Evolutionary conservation across 345 rosid genomes (phyloP).

Genomic region (Barbarea vulgaris): DNA sequence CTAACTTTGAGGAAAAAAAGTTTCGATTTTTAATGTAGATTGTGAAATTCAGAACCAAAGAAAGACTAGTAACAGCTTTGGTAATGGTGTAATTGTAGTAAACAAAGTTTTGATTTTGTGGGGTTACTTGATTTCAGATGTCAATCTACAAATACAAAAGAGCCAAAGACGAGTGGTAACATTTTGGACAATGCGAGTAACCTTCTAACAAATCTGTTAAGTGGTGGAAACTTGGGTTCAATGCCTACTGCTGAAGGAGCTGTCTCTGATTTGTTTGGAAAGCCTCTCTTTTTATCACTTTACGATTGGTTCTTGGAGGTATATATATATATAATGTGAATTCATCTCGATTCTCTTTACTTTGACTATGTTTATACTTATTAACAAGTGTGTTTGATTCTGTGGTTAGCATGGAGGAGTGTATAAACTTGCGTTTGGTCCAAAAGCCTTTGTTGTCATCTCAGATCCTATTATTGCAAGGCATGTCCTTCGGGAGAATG

Average conservation of each 20-base stretch:
- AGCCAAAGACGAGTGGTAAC: constrained; percentile 58
- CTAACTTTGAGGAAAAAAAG: not conserved
- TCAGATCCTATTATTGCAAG: constrained; percentile 90
- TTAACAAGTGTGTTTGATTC: constrained; percentile 5
- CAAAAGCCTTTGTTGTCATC: constrained; percentile 93
- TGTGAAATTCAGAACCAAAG: constrained; percentile 8
- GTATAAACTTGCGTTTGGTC: constrained; percentile 97
- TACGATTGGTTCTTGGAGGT: constrained; percentile 97
- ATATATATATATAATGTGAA: not conserved
- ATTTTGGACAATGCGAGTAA: constrained; percentile 86
- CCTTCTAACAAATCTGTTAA: constrained; percentile 74
- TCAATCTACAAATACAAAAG: constrained; percentile 59
- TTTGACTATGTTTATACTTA: not conserved
- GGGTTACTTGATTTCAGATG: constrained; percentile 49
- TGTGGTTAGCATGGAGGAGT: constrained; percentile 75
- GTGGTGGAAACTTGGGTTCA: constrained; percentile 76
- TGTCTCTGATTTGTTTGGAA: constrained; percentile 83
- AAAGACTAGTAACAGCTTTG: not conserved
- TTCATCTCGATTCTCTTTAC: not conserved
- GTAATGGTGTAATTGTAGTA: not conserved
- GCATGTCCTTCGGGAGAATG: constrained; percentile 81
- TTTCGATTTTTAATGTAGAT: not conserved
- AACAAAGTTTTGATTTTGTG: constrained; percentile 21
- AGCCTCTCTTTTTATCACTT: constrained; percentile 81
- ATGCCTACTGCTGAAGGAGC: constrained; percentile 95